phyloP scores from a whole-genome alignment of 2,329 filamentous ascomycete genomes.

The Nannizzia gypsea region DNA sequence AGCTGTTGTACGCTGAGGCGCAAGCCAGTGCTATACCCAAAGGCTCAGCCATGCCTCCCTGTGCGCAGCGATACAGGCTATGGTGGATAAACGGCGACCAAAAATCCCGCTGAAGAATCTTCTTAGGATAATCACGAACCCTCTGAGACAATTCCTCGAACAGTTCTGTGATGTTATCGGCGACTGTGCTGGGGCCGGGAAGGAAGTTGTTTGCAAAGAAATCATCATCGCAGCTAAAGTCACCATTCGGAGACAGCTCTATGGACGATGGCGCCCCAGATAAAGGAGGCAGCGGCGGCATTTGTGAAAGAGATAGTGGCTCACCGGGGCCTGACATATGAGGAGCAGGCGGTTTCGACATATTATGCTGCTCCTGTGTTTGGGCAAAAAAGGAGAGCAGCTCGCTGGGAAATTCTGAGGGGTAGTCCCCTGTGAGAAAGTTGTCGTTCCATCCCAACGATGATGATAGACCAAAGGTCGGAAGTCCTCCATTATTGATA shows the following conservation, averaged over 20 bases:
- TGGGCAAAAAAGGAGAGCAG: not conserved
- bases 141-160: not conserved
- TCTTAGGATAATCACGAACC: not conserved
- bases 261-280: not conserved
- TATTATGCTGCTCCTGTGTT: not conserved
- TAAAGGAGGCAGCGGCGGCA: not conserved
- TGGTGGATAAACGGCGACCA: slow-evolving; percentile 4
- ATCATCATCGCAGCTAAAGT: not conserved
- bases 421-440: not conserved
- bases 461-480: not conserved
- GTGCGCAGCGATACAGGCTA: not conserved
- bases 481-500: not conserved
- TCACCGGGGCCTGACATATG: not conserved
- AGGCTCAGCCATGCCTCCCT: slow-evolving; percentile 2
- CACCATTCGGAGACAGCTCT: not conserved
- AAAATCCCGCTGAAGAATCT: slow-evolving; percentile 2
- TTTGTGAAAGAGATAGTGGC: not conserved
- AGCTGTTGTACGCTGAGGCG: not conserved
- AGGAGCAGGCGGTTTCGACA: not conserved
- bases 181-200: not conserved
- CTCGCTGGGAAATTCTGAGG: not conserved
- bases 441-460: not conserved
- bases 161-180: not conserved
- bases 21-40: slow-evolving; percentile 2
- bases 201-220: not conserved